Percentiles rank a stretch among this genome's conserved stretches.
These are phyloP conservation scores for Zygoascus tannicola DNA, from an alignment of 805 yeast genomes.

Conservation along the genomic window DNA sequence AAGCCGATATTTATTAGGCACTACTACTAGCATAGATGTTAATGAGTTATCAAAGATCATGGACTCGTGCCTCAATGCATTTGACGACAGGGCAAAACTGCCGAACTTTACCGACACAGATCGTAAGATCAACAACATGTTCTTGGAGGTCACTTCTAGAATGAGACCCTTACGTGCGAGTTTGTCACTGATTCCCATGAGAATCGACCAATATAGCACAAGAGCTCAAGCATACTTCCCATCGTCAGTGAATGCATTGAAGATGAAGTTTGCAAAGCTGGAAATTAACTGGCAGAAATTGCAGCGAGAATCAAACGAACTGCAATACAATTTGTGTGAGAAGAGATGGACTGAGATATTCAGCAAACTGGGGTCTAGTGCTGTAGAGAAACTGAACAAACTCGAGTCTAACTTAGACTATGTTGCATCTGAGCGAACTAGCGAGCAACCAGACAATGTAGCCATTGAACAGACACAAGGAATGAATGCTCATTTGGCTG, in stretches of 20 bases:
- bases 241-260: constrained; percentile 11
- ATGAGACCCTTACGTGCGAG: constrained; percentile 19
- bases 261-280: constrained; percentile 14
- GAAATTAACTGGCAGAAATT: constrained; percentile 11
- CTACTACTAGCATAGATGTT: constrained; percentile 8
- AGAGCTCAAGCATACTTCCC: constrained; percentile 16
- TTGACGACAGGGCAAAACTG: constrained; percentile 10
- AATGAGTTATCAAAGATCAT: constrained; percentile 9
- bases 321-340: constrained; percentile 16
- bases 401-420: constrained; percentile 10
- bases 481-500: constrained; percentile 12
- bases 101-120: constrained; percentile 16
- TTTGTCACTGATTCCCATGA: constrained; percentile 16
- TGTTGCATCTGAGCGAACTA: constrained; percentile 5
- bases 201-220: constrained; percentile 16
- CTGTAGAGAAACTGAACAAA: constrained; percentile 11
- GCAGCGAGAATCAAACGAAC: constrained; percentile 8
- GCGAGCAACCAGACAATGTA: background rate
- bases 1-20: constrained; percentile 8
- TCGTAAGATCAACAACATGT: constrained; percentile 11
- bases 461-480: constrained; percentile 10
- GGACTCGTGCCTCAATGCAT: constrained; percentile 14
- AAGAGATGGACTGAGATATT: constrained; percentile 19
- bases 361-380: constrained; percentile 12
- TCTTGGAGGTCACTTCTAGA: constrained; percentile 12